Conservation (phyloP, 192 early-diverging fungal genomes). For the Chytriomyces confervae region DNA sequence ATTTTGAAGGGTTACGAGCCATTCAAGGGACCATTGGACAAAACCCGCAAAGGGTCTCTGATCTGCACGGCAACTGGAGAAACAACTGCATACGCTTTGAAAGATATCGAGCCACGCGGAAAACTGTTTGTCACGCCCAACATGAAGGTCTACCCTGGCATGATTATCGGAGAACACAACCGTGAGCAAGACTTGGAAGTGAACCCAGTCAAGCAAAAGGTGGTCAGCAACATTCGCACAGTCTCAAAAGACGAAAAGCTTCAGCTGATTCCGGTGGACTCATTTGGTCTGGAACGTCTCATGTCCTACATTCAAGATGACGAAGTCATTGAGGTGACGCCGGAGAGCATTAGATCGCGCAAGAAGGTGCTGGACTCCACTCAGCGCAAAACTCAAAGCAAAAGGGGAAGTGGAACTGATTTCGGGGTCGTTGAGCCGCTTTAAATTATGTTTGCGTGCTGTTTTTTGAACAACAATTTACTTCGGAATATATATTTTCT, state of each 20-base stretch:
- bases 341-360: slow-evolving; percentile 71
- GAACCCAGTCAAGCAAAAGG: slow-evolving; percentile 83
- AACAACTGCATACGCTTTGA: slow-evolving; percentile 76
- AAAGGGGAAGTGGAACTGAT: slow-evolving; percentile 39
- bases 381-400: slow-evolving; percentile 60
- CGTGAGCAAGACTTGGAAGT: slow-evolving; percentile 81
- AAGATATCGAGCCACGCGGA: slow-evolving; percentile 77
- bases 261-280: slow-evolving; percentile 69
- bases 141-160: slow-evolving; percentile 80
- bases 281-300: slow-evolving; percentile 73
- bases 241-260: slow-evolving; percentile 81
- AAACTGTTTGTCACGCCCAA: slow-evolving; percentile 78
- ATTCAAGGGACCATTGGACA: slow-evolving; percentile 74
- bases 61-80: slow-evolving; percentile 72
- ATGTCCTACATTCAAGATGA: slow-evolving; percentile 82
- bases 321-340: slow-evolving; percentile 87
- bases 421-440: slow-evolving; percentile 40
- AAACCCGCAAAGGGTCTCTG: slow-evolving; percentile 77
- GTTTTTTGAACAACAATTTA: background rate
- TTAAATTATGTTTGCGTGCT: background rate
- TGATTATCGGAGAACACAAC: slow-evolving; percentile 86
- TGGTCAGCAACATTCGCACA: slow-evolving; percentile 79
- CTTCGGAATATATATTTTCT: no score
- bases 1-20: slow-evolving; percentile 75
- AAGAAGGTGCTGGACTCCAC: slow-evolving; percentile 75